Percentiles rank a stretch among this genome's conserved stretches.
These are phyloP conservation scores for Elsinoe australis DNA, from an alignment of 2,329 filamentous ascomycete species.

Conservation along the genomic window DNA sequence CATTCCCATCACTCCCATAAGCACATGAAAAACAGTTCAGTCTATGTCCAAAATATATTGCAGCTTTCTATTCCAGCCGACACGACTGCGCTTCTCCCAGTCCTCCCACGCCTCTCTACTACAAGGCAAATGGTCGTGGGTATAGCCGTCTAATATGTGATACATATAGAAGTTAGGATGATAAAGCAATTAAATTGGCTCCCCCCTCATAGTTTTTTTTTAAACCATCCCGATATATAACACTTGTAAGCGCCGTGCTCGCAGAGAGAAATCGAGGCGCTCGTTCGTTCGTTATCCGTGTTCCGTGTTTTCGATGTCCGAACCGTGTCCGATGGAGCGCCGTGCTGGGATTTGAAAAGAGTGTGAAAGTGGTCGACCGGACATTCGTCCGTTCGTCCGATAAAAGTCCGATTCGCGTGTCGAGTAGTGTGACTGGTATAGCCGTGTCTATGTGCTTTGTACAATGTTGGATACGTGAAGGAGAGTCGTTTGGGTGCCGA, in stretches of 20 bases:
- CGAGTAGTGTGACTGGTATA: background rate
- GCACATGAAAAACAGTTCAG: too few relatives aligned
- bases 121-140: background rate
- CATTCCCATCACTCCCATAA: too few relatives aligned
- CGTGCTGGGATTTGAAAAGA: conserved; percentile 1
- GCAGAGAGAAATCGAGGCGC: background rate
- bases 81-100: conserved; percentile 16
- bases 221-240: too few relatives aligned
- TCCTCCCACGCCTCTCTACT: background rate
- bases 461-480: conserved; percentile 1
- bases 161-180: conserved; percentile 11
- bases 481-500: conserved; percentile 6
- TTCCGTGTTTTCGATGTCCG: background rate
- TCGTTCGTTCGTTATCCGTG: background rate
- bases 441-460: conserved; percentile 16
- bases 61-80: background rate
- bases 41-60: conserved; percentile 6
- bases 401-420: too few relatives aligned
- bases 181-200: too few relatives aligned
- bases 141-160: conserved; percentile 16
- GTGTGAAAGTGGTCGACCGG: too few relatives aligned
- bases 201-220: too few relatives aligned
- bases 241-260: background rate
- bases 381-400: too few relatives aligned
- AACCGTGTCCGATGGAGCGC: background rate